Conservation (phyloP, 139 green algal genomes). For the Protoeuglena noctilucae region DNA sequence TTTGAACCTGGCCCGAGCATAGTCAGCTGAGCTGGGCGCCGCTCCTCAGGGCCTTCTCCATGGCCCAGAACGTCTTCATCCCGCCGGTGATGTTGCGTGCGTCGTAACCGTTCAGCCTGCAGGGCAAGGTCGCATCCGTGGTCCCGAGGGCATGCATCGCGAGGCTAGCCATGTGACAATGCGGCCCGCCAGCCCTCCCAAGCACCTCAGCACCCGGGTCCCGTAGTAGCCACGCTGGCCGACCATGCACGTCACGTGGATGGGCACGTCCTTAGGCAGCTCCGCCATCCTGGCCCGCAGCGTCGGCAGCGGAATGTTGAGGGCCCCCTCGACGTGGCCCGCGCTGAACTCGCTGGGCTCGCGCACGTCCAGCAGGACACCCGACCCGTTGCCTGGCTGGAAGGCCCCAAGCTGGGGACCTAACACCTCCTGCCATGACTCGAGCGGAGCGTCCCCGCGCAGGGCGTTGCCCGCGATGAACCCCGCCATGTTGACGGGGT, state of each 20-base stretch:
- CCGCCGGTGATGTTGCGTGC: slow-evolving; percentile 28
- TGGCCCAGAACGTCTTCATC: slow-evolving; percentile 4
- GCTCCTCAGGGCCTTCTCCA: no score
- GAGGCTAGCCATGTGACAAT: no score
- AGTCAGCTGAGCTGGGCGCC: no score
- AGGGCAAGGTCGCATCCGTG: no score
- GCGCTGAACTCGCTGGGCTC: slow-evolving; percentile 15
- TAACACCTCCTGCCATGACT: slow-evolving; percentile 15
- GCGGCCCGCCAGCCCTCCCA: no score
- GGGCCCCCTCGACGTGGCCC: slow-evolving; percentile 18
- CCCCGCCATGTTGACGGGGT: slow-evolving; percentile 26
- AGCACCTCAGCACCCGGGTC: slow-evolving; percentile 20
- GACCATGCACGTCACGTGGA: slow-evolving; percentile 34
- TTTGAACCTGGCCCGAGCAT: no score
- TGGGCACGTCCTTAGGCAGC: slow-evolving; percentile 20
- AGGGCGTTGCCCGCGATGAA: slow-evolving; percentile 31
- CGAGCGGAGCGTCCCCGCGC: slow-evolving; percentile 16
- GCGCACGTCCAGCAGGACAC: slow-evolving; percentile 28
- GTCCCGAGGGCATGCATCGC: no score
- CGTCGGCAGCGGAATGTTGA: slow-evolving; percentile 28
- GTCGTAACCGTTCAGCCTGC: no score
- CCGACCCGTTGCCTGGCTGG: slow-evolving; percentile 3
- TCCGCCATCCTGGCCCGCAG: slow-evolving; percentile 12
- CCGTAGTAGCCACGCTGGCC: slow-evolving; percentile 31
- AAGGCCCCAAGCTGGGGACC: slow-evolving; percentile 8